Percentiles rank a stretch among this genome's conserved stretches.
Evolutionary conservation across 164 flowering plant genomes (phyloP).

Genomic region (Stephania cephalantha): DNA sequence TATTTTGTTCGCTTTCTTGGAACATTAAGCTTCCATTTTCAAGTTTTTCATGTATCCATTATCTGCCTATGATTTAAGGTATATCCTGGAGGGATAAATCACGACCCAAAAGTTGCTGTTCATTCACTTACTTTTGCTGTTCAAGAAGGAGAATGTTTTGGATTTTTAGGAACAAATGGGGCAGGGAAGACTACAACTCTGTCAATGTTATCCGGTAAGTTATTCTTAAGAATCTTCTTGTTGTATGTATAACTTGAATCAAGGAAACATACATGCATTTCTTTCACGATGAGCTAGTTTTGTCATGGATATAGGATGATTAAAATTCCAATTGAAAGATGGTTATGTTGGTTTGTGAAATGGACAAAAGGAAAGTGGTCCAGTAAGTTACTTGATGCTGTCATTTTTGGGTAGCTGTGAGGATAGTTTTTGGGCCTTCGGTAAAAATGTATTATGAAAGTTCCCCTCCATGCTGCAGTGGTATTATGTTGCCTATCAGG

Average conservation of each 20-base stretch:
- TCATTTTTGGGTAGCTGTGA: neutral
- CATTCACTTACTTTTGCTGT: slow-evolving; percentile 83
- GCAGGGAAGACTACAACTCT: slow-evolving; percentile 99
- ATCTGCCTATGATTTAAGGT: slow-evolving; percentile 44
- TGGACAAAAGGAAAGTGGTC: no score
- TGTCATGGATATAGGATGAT: neutral
- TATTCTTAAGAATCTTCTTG: neutral
- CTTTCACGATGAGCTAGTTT: neutral
- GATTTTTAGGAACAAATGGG: slow-evolving; percentile 97
- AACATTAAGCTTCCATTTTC: neutral
- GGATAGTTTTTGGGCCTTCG: no score
- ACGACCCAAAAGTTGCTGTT: slow-evolving; percentile 68
- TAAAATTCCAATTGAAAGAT: neutral
- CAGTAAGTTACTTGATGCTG: neutral
- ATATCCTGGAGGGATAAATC: slow-evolving; percentile 56
- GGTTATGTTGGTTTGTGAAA: neutral
- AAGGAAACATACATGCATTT: neutral
- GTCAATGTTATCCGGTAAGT: slow-evolving; percentile 81
- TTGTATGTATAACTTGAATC: neutral
- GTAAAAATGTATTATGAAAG: no score
- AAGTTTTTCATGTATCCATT: neutral
- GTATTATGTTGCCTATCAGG: no score
- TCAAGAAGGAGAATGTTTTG: slow-evolving; percentile 97
- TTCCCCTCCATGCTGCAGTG: no score
- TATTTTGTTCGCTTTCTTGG: slow-evolving; percentile 17